Conservation (phyloP, 164 flowering plant species). For the Buxus sempervirens region DNA sequence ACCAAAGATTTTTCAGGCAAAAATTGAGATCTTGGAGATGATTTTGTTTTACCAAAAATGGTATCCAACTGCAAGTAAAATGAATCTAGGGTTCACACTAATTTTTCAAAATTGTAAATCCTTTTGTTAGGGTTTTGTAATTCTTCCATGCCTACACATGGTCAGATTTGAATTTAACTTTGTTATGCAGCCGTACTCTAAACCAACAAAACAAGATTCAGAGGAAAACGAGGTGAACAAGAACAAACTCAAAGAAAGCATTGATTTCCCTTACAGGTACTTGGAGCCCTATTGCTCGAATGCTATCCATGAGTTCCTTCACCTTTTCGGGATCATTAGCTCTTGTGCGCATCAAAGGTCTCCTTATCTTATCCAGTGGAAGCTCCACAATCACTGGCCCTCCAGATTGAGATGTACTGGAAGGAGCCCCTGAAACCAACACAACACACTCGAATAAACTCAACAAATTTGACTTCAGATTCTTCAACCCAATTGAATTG, state of each 20-base stretch:
- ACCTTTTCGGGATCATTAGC: conserved; percentile 78
- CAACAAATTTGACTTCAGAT: not conserved
- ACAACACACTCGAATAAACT: not conserved
- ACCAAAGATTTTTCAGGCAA: no score
- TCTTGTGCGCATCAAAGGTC: conserved; percentile 86
- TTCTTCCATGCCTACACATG: not conserved
- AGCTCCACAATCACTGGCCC: conserved; percentile 81
- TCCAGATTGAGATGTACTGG: conserved; percentile 22
- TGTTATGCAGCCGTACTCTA: not conserved
- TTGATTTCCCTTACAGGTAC: conserved; percentile 53
- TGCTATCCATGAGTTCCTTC: conserved; percentile 90
- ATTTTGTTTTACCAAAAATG: no score
- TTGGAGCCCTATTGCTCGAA: conserved; percentile 81
- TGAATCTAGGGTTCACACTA: no score
- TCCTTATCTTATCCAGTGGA: conserved; percentile 77
- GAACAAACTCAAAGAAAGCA: not conserved
- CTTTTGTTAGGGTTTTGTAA: no score
- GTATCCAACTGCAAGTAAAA: no score
- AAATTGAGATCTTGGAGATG: no score
- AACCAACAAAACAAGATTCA: not conserved
- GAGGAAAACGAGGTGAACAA: not conserved
- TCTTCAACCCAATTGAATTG: not conserved
- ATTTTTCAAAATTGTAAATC: no score
- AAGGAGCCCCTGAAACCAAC: conserved; percentile 29
- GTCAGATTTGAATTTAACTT: not conserved